Base-by-base conservation (phyloP, 2,329 filamentous ascomycete genomes). In the Lachnellula arida region DNA sequence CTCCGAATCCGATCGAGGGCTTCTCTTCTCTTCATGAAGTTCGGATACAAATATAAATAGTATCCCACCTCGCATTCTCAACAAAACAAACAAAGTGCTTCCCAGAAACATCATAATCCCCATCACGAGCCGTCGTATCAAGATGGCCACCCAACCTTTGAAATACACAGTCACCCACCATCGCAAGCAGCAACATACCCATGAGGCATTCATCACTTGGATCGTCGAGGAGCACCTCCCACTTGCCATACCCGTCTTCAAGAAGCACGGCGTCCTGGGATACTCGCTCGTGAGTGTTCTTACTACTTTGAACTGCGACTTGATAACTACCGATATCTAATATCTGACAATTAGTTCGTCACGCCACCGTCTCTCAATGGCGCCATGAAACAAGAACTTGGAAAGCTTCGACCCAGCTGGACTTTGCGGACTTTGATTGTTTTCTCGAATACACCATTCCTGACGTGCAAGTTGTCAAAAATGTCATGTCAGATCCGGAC, bases 131-230 rank as follows among this genome's bases (percentile, higher is more conserved):
- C 19, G 19, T 19, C 19, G 19, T 19, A 35, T 57, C 56, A 55
- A 58, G n/a, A 56, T 64, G 61, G 40, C 58, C 37, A 39, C 48
- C 46, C 51, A 56, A 32, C 63, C 60, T 44, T 47, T 68, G 32
- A 69, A 68, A 55, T 67, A 60, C 55, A 70, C 66, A 11, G 55
- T 69, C 23, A 68, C 63, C 17, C 68, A 70, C 47, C 62, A 69
- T 50, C 65, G 68, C 42, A 61, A 61, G 46, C 56, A 51, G 3
- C 46, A 70, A 19, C 65, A 65, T 49, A 67, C 69, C 5, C 68
- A 70, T 49, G 65, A 70, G 47, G 65, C 49, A 23, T 70, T 71
- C 52, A 67, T 70, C 44, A 66, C 69, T 35, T 70, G 63, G 67
- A 64, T 70, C 11, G 58, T 63, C 14, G 59, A 69, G n/a, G 61